Evolutionary conservation across 2,329 filamentous ascomycete species (phyloP).

Genomic region (Lojkania enalia): DNA sequence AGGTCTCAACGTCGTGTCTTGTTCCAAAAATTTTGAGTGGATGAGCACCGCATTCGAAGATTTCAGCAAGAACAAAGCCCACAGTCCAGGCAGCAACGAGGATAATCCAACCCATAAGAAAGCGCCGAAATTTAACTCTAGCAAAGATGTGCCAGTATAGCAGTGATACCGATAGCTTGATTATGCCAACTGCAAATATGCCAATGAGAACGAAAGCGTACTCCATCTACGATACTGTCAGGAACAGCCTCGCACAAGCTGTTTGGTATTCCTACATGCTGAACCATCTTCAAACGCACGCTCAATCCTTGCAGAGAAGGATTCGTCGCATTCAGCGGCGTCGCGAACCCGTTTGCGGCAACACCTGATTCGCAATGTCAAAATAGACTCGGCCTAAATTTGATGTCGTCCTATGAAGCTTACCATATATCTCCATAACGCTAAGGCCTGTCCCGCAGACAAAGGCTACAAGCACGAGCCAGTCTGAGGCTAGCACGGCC

Average conservation of each 20-base stretch:
- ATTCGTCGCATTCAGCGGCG: not conserved
- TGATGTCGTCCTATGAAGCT: no score
- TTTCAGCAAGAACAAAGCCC: slow-evolving; percentile 6
- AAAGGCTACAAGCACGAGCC: slow-evolving; percentile 2
- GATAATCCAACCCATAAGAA: slow-evolving; percentile 6
- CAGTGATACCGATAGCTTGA: slow-evolving; percentile 12
- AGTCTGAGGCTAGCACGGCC: slow-evolving; percentile 2
- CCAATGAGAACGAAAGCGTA: slow-evolving; percentile 9
- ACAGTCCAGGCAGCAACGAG: slow-evolving; percentile 7
- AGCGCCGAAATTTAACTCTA: slow-evolving; percentile 6
- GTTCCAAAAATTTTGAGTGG: slow-evolving; percentile 7
- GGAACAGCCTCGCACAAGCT: not conserved
- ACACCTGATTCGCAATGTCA: not conserved
- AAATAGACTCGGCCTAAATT: not conserved
- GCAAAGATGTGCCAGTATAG: slow-evolving; percentile 13
- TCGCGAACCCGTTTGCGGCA: slow-evolving; percentile 3
- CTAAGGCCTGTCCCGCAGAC: slow-evolving; percentile 1
- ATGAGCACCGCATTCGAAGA: slow-evolving; percentile 6
- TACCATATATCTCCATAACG: slow-evolving; percentile 9
- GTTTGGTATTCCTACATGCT: slow-evolving; percentile 2
- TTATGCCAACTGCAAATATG: slow-evolving; percentile 7
- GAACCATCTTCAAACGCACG: not conserved
- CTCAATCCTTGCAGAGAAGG: not conserved
- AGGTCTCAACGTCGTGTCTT: not conserved
- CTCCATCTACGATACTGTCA: slow-evolving; percentile 5